Conservation (phyloP, 2,329 filamentous ascomycete genomes). For the Ampelomyces quisqualis region DNA sequence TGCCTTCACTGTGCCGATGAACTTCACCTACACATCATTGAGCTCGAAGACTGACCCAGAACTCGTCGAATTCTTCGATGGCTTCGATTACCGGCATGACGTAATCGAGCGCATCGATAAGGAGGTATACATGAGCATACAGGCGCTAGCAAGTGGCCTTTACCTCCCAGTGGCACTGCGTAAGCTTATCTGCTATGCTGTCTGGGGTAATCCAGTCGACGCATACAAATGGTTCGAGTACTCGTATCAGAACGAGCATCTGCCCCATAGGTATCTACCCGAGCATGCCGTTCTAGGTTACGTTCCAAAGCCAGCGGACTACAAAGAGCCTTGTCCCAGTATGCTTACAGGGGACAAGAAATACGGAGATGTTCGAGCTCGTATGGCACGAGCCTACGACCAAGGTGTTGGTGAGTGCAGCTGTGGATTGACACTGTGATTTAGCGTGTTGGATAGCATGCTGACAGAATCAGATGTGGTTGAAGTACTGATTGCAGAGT, state of each 20-base stretch:
- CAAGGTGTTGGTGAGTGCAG: conserved; percentile 23
- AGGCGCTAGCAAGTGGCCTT: conserved; percentile 10
- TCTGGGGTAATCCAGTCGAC: conserved; percentile 32
- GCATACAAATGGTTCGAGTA: conserved; percentile 37
- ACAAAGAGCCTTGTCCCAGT: conserved; percentile 14
- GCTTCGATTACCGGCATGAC: conserved; percentile 25
- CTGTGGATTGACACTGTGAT: background rate
- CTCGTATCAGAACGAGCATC: conserved; percentile 25
- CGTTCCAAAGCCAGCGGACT: conserved; percentile 15
- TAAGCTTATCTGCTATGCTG: conserved; percentile 25
- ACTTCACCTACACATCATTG: conserved; percentile 13
- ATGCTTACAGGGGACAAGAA: conserved; percentile 5
- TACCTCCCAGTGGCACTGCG: conserved; percentile 13
- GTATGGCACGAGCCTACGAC: conserved; percentile 31
- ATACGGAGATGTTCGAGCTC: conserved; percentile 18
- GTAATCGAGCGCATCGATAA: conserved; percentile 28
- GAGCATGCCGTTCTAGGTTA: conserved; percentile 29
- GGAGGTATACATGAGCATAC: conserved; percentile 14
- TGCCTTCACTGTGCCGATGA: conserved; percentile 12
- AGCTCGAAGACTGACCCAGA: conserved; percentile 20
- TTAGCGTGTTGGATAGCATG: background rate
- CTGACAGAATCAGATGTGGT: conserved; percentile 20
- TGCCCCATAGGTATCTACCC: conserved; percentile 28
- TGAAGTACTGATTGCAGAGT: conserved; percentile 29
- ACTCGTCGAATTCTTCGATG: conserved; percentile 27